Evolutionary conservation across 2,329 filamentous ascomycete species (phyloP).

Genomic region (Dactylonectria macrodidyma): DNA sequence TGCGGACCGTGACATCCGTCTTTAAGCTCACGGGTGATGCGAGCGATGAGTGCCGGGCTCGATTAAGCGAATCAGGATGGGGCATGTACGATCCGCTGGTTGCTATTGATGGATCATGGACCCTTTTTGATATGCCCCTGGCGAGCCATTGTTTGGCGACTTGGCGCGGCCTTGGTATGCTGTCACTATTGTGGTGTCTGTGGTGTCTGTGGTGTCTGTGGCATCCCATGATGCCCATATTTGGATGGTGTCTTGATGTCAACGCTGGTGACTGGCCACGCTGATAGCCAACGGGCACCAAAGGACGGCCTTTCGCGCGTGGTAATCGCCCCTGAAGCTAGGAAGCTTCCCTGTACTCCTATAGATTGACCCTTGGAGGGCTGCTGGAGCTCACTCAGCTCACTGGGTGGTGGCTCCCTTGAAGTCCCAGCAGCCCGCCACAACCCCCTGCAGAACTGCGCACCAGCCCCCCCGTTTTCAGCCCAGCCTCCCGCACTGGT

Average conservation of each 20-base stretch:
- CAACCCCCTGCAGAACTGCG: constrained; percentile 46
- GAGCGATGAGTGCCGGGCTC: constrained; percentile 36
- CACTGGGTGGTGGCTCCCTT: constrained; percentile 12
- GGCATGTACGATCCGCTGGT: constrained; percentile 8
- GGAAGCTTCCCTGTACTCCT: constrained; percentile 5
- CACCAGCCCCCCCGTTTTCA: constrained; percentile 54
- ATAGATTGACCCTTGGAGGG: background rate
- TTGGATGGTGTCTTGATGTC: constrained; percentile 13
- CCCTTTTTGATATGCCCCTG: constrained; percentile 13
- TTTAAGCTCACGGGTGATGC: constrained; percentile 1
- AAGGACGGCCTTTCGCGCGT: background rate
- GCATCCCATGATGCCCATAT: constrained; percentile 4
- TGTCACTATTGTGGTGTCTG: background rate
- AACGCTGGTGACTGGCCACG: constrained; percentile 24
- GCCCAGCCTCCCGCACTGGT: constrained; percentile 47
- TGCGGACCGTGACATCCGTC: constrained; percentile 19
- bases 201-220: background rate
- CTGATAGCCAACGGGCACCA: constrained; percentile 21
- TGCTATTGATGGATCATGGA: constrained; percentile 16
- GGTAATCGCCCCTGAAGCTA: constrained; percentile 29
- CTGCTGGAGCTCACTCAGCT: constrained; percentile 1
- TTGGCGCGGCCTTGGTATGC: background rate
- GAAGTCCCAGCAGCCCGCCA: constrained; percentile 28
- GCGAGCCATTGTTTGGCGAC: background rate
- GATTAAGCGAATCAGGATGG: constrained; percentile 27